A percentile compares a stretch with the other conserved stretches of the same genome.
phyloP scores from a whole-genome alignment of 305 asterid genomes.

The Fraxinus paxiana region DNA sequence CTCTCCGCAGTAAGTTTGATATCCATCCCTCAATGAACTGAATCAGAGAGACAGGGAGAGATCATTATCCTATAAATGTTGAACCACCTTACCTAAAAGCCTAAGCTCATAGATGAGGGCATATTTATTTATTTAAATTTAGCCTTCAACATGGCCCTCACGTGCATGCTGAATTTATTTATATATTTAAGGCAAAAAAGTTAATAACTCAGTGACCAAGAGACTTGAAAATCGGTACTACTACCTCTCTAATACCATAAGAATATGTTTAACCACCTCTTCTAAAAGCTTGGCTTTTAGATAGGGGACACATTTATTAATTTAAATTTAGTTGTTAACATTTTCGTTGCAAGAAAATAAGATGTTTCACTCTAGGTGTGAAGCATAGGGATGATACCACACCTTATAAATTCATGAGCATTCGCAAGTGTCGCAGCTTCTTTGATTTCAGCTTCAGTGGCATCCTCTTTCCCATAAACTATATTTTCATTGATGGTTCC shows the following conservation, averaged over 20 bases:
- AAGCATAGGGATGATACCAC: neutral
- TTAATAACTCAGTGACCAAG: neutral
- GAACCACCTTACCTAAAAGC: neutral
- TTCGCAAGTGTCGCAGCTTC: constrained; percentile 61
- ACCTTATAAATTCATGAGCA: constrained; percentile 79
- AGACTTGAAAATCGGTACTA: neutral
- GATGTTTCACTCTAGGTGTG: neutral
- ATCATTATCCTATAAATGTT: neutral
- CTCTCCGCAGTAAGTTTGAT: constrained; percentile 70
- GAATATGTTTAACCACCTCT: neutral
- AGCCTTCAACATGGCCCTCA: neutral
- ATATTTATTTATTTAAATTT: neutral
- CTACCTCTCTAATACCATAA: neutral
- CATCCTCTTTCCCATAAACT: constrained; percentile 47
- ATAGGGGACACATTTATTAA: neutral
- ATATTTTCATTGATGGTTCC: constrained; percentile 61
- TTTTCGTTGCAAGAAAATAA: neutral
- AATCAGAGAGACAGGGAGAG: neutral
- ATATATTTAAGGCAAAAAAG: neutral
- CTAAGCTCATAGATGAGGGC: neutral
- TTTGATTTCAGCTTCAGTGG: constrained; percentile 57
- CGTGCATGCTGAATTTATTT: neutral
- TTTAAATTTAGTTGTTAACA: neutral
- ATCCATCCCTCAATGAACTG: constrained; percentile 64
- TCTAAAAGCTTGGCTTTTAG: neutral